phyloP scores from a whole-genome alignment of 352 stramenopile species.

The Phytophthora syringae region DNA sequence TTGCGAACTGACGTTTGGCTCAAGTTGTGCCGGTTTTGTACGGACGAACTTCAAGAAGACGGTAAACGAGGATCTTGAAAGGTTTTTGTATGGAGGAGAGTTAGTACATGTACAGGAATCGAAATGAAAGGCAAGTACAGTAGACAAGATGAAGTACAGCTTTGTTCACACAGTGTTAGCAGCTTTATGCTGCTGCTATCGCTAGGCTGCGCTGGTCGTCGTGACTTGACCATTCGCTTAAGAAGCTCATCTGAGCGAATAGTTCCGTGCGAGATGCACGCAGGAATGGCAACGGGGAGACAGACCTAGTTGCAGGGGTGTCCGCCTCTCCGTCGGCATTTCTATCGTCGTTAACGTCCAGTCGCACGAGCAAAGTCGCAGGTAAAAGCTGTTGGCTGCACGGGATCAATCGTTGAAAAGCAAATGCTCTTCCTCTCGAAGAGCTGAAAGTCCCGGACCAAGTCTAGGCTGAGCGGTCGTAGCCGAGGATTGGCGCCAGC shows the following conservation, averaged over 20 bases:
- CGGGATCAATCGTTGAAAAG: background rate
- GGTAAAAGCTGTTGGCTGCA: background rate
- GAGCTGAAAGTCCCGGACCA: background rate
- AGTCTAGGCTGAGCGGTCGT: conserved; percentile 76
- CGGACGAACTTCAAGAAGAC: conserved; percentile 16
- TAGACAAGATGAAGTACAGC: conserved; percentile 4
- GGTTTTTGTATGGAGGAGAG: background rate
- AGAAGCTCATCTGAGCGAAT: conserved; percentile 35
- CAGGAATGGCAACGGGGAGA: conserved; percentile 33
- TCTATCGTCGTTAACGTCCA: conserved; percentile 29
- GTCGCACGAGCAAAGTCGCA: conserved; percentile 1
- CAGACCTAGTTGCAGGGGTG: conserved; percentile 36
- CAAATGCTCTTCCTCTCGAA: background rate
- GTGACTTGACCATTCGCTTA: conserved; percentile 33
- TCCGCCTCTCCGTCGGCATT: conserved; percentile 29
- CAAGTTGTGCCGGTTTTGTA: conserved; percentile 2
- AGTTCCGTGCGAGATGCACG: conserved; percentile 27
- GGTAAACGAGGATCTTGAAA: conserved; percentile 1
- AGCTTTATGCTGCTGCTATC: background rate
- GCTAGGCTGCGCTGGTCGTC: conserved; percentile 4
- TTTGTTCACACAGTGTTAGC: too few relatives aligned
- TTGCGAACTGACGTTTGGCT: conserved; percentile 28
- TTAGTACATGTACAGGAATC: conserved; percentile 5
- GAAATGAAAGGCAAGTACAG: background rate
- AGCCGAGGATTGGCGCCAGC: conserved; percentile 96